Evolutionary conservation across 495 filamentous ascomycete species (phyloP), one percentile per base, ranked within the genome.

Genomic region (Penicillium subrubescens): DNA sequence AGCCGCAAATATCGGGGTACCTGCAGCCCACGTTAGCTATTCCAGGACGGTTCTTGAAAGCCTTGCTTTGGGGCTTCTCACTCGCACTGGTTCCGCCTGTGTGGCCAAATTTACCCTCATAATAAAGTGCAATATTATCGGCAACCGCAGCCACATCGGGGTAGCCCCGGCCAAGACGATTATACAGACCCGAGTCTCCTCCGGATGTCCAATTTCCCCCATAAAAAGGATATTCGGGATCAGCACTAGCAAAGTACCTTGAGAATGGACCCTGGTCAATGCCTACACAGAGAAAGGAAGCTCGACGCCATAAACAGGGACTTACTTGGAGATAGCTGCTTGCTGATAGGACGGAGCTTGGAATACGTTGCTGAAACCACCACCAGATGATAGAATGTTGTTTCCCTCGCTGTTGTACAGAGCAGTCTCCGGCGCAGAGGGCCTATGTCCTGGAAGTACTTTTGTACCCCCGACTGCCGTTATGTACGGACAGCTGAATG

Each of bases 91-190:
- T 52, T 52, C 50, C 50, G 23, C 50, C 50, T 31, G 50, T 52
- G 17, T 52, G 50, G 25, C 50, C 50, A 11, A 31, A 52, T 33
- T 6, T 52, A 8, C 0, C 50, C 17, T 52, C 50, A 52, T 52
- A 52, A 25, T 25, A 52, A 52, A 52, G 23, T 10, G 25, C 50
- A 7, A 52, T 52, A 19, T 52, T 52, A 52, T 52, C 50, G 50
- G 50, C 50, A 52, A 52, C 50, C 31, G 50, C 50, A 52, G 50
- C 23, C 29, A 52, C 50, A 31, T 52, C 50, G 50, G 50, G 50
- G 50, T 52, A 52, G 11, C 50, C 50, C 25, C 50, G 50, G 29
- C 50, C 50, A 31, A 52, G 50, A 52, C 50, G 50, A 52, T 52
- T 52, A 11, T 52, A 52, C 23, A 52, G 50, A 52, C 50, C 50